phyloP scores from a whole-genome alignment of 495 filamentous ascomycete species.

The Aspergillus homomorphus region DNA sequence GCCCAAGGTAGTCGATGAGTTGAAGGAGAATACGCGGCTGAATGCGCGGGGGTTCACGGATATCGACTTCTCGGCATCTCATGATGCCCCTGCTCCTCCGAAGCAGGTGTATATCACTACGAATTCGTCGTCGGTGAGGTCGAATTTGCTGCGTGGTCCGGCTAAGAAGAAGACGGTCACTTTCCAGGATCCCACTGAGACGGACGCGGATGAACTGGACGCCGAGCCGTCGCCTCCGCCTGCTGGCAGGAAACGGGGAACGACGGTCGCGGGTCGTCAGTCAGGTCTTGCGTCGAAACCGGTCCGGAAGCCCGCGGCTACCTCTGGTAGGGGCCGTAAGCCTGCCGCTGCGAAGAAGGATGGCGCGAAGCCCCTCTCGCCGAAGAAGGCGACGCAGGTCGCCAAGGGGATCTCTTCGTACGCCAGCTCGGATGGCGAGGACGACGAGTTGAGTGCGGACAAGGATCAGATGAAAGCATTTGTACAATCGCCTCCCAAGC shows the following conservation, averaged over 20 bases:
- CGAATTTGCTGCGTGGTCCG: conserved; percentile 39
- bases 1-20: conserved; percentile 7
- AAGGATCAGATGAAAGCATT: conserved; percentile 39
- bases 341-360: conserved; percentile 35
- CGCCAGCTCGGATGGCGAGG: conserved; percentile 44
- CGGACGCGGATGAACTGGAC: conserved; percentile 36
- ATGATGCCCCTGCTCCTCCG: too few relatives aligned
- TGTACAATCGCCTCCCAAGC: conserved; percentile 44
- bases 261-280: conserved; percentile 15
- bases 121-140: conserved; percentile 31
- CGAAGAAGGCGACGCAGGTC: conserved; percentile 54
- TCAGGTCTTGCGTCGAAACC: conserved; percentile 48
- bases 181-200: conserved; percentile 44
- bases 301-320: conserved; percentile 40
- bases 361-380: conserved; percentile 46
- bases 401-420: conserved; percentile 45
- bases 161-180: conserved; percentile 54
- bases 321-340: conserved; percentile 36
- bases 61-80: conserved; percentile 15
- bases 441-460: conserved; percentile 47
- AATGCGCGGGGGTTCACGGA: conserved; percentile 24
- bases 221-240: conserved; percentile 23
- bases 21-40: conserved; percentile 24
- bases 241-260: conserved; percentile 24
- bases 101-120: conserved; percentile 30